Evolutionary conservation across 208 protist species (phyloP).

Genomic region (Trichomonas tenax): DNA sequence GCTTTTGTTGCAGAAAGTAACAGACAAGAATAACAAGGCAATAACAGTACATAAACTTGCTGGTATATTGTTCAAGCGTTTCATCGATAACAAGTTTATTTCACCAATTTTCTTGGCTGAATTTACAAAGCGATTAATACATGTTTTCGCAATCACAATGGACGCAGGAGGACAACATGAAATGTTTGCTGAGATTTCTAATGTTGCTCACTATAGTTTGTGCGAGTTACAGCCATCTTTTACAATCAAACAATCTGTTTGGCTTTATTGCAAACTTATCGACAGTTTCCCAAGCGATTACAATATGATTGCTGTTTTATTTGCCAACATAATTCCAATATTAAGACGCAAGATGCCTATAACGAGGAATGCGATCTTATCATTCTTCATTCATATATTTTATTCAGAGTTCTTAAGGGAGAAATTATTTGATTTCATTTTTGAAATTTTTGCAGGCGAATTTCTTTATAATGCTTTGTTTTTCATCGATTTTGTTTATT

Average conservation of each 20-base stretch:
- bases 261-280: background rate
- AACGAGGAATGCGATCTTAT: background rate
- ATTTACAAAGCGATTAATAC: background rate
- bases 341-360: background rate
- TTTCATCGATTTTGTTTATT: background rate
- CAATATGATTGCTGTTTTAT: background rate
- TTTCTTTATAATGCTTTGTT: background rate
- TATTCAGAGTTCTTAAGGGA: background rate
- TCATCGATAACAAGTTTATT: background rate
- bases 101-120: background rate
- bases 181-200: background rate
- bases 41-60: background rate
- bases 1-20: background rate
- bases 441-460: background rate
- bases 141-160: background rate
- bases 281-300: background rate
- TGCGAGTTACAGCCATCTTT: background rate
- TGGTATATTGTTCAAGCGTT: background rate
- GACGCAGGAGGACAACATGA: background rate
- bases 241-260: background rate
- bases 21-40: background rate
- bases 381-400: background rate
- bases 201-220: background rate
- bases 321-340: background rate
- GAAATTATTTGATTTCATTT: background rate